Evolutionary conservation across 768 basidiomycete species (phyloP).

Genomic region (Suillus brevipes): DNA sequence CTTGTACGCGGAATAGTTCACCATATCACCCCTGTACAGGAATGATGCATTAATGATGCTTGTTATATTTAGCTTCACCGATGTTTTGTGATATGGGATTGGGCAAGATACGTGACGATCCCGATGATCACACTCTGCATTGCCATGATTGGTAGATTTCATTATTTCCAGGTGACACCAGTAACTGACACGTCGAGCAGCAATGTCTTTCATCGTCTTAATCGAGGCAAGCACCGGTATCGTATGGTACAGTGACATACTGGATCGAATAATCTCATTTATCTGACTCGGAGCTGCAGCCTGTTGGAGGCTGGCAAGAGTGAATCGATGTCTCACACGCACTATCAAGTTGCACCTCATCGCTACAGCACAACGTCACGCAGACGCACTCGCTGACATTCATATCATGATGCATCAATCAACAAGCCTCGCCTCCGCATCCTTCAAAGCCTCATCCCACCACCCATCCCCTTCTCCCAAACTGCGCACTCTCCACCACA

Average conservation of each 20-base stretch:
- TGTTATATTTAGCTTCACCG: neutral
- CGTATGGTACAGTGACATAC: slow-evolving; percentile 22
- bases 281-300: neutral
- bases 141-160: slow-evolving; percentile 16
- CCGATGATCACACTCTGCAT: slow-evolving; percentile 18
- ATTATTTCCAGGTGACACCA: neutral
- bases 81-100: slow-evolving; percentile 7
- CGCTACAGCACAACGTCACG: neutral
- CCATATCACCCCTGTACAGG: neutral
- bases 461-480: slow-evolving; percentile 24
- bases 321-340: neutral
- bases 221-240: slow-evolving; percentile 13
- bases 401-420: no score
- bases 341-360: neutral
- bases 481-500: slow-evolving; percentile 44
- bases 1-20: neutral
- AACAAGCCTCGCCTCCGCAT: slow-evolving; percentile 32
- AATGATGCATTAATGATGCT: no score
- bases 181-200: slow-evolving; percentile 4
- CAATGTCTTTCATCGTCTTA: slow-evolving; percentile 19
- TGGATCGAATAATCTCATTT: no score
- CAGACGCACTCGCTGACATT: neutral
- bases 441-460: slow-evolving; percentile 36
- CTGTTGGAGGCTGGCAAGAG: neutral
- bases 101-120: slow-evolving; percentile 14